Conservation (phyloP, 2,329 filamentous ascomycete genomes). For the Tolypocladium sp. region DNA sequence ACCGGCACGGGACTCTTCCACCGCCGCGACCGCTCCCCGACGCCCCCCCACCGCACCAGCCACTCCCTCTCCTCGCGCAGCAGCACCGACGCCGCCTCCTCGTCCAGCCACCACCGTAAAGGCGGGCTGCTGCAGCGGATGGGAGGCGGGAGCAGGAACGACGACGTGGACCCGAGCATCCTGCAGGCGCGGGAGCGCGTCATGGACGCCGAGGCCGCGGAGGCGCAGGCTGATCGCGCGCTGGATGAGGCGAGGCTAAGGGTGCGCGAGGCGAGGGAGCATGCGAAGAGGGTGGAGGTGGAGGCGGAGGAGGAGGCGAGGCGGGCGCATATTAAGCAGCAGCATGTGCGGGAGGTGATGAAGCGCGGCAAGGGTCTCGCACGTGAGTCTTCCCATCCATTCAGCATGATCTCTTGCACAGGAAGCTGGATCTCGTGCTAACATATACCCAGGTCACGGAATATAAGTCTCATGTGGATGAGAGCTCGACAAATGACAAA, state of each 20-base stretch:
- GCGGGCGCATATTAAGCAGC: slow-evolving; percentile 58
- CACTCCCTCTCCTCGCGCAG: slow-evolving; percentile 7
- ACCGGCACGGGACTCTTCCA: slow-evolving; percentile 6
- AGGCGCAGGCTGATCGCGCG: slow-evolving; percentile 56
- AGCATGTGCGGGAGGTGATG: slow-evolving; percentile 53
- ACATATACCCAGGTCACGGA: neutral
- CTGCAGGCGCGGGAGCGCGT: slow-evolving; percentile 52
- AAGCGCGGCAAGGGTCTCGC: slow-evolving; percentile 58
- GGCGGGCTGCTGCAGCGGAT: slow-evolving; percentile 30
- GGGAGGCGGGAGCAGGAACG: slow-evolving; percentile 29
- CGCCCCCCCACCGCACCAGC: slow-evolving; percentile 6
- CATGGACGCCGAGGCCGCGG: slow-evolving; percentile 51
- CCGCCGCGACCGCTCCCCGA: neutral
- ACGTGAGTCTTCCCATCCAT: neutral
- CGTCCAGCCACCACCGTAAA: slow-evolving; percentile 1
- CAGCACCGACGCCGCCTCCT: slow-evolving; percentile 2
- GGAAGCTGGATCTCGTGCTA: neutral
- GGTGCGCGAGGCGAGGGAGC: slow-evolving; percentile 53
- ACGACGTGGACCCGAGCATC: slow-evolving; percentile 53
- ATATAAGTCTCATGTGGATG: neutral
- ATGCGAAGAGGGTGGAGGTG: slow-evolving; percentile 52
- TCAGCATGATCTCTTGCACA: neutral
- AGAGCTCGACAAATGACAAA: neutral
- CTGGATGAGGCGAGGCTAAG: slow-evolving; percentile 46
- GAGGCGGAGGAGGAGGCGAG: slow-evolving; percentile 59